Evolutionary conservation across 306 rosid genomes (phyloP), one percentile per base, ranked within the genome.

Genomic region (Gillenia trifoliata): DNA sequence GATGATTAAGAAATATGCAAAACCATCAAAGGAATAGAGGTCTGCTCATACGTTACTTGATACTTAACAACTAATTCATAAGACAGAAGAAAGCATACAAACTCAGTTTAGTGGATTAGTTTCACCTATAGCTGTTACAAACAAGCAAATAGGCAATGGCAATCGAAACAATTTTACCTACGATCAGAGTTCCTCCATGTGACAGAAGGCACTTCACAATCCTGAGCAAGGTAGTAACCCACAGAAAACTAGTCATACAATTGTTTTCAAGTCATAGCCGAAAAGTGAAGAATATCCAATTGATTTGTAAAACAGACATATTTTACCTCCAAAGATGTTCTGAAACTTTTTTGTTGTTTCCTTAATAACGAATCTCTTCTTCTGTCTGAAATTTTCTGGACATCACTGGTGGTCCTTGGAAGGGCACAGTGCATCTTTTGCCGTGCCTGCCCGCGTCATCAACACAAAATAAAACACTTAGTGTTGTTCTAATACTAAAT

Each of bases 351-450:
- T 75, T 72, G 69, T 71, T 88, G 80, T 56, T 63, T 77, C 31
- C 85, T 73, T 33, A 86, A 72, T 66, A 72, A 64, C 65, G 84
- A 78, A 56, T 79, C 80, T 76, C 82, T 88, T 83, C 82, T 74
- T 33, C 76, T 75, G 61, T 78, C 83, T 54, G 81, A 79, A 85
- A 70, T 78, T 80, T 84, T 78, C 40, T 68, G 81, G 74, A 78
- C 63, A 74, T 83, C 89, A 63, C 82, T 81, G 71, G 77, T 81
- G 73, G 70, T 72, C 76, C 83, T 73, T 77, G 61, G 83, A 84
- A 75, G 81, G 81, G 79, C 82, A 79, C 88, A 83, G 77, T 78
- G 89, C 96, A 90, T 90, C 86, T 89, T 90, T 75, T 61, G 62
- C 80, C 84, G 81, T 65, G 79, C 88, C 87, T 88, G 83, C 80